A percentile compares a stretch with the other conserved stretches of the same genome.
These are phyloP conservation scores for Trichoderma aggressivum DNA, from an alignment of 2,329 filamentous ascomycete species.

Conservation along the genomic window DNA sequence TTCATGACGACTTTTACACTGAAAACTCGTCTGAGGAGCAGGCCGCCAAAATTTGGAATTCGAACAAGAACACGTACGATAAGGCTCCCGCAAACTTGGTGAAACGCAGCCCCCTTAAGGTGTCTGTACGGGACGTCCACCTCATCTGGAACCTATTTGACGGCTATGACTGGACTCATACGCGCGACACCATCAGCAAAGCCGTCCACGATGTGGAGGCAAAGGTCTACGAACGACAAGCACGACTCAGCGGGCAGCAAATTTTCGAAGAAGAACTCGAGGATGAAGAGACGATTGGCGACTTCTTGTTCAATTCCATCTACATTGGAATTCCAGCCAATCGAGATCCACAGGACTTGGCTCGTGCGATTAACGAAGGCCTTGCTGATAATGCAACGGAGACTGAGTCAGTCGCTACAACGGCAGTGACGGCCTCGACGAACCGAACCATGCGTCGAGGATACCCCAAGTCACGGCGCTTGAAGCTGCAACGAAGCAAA, in stretches of 20 bases:
- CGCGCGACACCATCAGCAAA: constrained; percentile 79
- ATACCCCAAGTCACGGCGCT: constrained; percentile 51
- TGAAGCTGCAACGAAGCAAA: constrained; percentile 80
- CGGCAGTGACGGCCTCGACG: constrained; percentile 60
- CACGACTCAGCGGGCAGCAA: constrained; percentile 54
- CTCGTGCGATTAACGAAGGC: constrained; percentile 80
- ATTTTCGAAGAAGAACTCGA: constrained; percentile 69
- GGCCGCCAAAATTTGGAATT: constrained; percentile 77
- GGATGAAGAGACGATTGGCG: constrained; percentile 82
- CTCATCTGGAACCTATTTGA: constrained; percentile 98
- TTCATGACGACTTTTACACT: constrained; percentile 76
- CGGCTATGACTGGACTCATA: constrained; percentile 93
- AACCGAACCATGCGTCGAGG: constrained; percentile 45
- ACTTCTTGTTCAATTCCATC: constrained; percentile 97
- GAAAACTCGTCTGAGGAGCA: constrained; percentile 57
- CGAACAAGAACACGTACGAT: constrained; percentile 70
- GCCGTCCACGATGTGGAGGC: constrained; percentile 85
- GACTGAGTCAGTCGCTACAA: constrained; percentile 82
- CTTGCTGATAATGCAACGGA: constrained; percentile 84
- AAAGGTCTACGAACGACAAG: constrained; percentile 72
- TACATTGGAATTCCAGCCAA: constrained; percentile 92
- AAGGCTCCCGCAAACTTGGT: constrained; percentile 59
- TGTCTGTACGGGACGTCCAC: constrained; percentile 81
- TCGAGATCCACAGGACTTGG: constrained; percentile 76
- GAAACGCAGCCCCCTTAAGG: constrained; percentile 66